phyloP scores from a whole-genome alignment of 768 basidiomycete genomes.

The Russula sp. region DNA sequence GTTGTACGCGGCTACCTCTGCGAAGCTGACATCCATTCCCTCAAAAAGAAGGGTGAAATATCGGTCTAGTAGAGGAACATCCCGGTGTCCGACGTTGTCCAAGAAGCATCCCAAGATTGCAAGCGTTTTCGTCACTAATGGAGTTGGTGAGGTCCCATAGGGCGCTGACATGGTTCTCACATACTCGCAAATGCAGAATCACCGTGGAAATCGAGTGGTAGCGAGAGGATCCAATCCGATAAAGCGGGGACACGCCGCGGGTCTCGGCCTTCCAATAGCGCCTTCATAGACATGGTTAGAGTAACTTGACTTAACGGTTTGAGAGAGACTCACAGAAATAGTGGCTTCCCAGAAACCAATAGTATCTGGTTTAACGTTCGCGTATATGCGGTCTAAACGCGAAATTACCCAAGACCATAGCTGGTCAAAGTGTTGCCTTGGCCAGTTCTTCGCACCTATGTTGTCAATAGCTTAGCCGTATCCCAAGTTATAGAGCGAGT shows the following conservation, averaged over 20 bases:
- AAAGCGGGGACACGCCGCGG: conserved; percentile 70
- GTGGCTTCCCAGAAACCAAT: conserved; percentile 66
- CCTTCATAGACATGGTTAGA: conserved; percentile 18
- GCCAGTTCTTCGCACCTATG: conserved; percentile 83
- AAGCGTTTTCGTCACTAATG: conserved; percentile 69
- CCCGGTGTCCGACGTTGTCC: conserved; percentile 59
- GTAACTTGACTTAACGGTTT: background rate
- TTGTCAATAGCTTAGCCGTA: conserved; percentile 12
- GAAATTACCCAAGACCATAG: conserved; percentile 71
- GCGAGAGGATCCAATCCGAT: conserved; percentile 67
- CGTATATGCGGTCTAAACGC: conserved; percentile 57
- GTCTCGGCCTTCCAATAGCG: conserved; percentile 59
- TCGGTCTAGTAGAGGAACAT: conserved; percentile 58
- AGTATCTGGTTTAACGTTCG: conserved; percentile 82
- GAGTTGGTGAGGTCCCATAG: conserved; percentile 1
- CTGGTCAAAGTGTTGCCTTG: conserved; percentile 40
- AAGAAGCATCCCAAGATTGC: conserved; percentile 60
- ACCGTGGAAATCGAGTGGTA: conserved; percentile 75
- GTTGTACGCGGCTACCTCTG: conserved; percentile 50
- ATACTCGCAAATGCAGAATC: conserved; percentile 85
- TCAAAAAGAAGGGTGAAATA: conserved; percentile 67
- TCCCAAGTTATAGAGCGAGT: background rate
- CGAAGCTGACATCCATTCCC: conserved; percentile 76
- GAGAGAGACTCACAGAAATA: conserved; percentile 42
- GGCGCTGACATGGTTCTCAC: conserved; percentile 27